Percentiles rank a stretch among this genome's conserved stretches.
phyloP scores from a whole-genome alignment of 306 rosid species.

The Prinsepia uniflora region DNA sequence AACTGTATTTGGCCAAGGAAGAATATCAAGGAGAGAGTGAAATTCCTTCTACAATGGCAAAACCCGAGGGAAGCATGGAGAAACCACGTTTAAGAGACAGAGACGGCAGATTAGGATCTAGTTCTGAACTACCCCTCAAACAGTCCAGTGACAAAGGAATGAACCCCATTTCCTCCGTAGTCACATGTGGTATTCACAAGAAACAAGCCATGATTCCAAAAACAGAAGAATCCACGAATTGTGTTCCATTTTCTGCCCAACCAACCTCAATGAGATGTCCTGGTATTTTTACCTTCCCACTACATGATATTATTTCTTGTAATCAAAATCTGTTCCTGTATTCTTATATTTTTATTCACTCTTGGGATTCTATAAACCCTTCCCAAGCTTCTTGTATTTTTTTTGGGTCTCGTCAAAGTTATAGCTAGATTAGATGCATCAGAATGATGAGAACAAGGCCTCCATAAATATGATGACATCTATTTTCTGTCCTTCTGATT shows the following conservation, averaged over 20 bases:
- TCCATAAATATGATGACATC: background rate
- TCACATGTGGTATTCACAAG: background rate
- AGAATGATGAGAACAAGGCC: background rate
- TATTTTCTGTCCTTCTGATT: background rate
- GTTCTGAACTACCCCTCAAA: slow-evolving; percentile 22
- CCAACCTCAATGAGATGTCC: slow-evolving; percentile 21
- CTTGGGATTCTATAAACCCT: background rate
- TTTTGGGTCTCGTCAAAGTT: background rate
- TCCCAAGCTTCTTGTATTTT: background rate
- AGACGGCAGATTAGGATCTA: slow-evolving; percentile 20
- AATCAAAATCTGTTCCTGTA: background rate
- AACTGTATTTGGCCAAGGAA: slow-evolving; percentile 26
- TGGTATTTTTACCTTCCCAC: slow-evolving; percentile 34
- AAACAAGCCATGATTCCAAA: slow-evolving; percentile 21
- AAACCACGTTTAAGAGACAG: slow-evolving; percentile 21
- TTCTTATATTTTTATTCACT: background rate
- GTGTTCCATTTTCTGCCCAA: slow-evolving; percentile 22
- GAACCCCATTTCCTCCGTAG: slow-evolving; percentile 13
- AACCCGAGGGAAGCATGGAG: slow-evolving; percentile 15
- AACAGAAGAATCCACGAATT: slow-evolving; percentile 7
- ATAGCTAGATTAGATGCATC: slow-evolving; percentile 1
- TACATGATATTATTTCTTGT: background rate
- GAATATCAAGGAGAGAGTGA: slow-evolving; percentile 25
- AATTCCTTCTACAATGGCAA: slow-evolving; percentile 19
- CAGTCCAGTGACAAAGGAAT: slow-evolving; percentile 23